These are phyloP conservation scores for Clitocybe nebularis DNA, from an alignment of 1,284 basidiomycete genomes.

Conservation along the genomic window DNA sequence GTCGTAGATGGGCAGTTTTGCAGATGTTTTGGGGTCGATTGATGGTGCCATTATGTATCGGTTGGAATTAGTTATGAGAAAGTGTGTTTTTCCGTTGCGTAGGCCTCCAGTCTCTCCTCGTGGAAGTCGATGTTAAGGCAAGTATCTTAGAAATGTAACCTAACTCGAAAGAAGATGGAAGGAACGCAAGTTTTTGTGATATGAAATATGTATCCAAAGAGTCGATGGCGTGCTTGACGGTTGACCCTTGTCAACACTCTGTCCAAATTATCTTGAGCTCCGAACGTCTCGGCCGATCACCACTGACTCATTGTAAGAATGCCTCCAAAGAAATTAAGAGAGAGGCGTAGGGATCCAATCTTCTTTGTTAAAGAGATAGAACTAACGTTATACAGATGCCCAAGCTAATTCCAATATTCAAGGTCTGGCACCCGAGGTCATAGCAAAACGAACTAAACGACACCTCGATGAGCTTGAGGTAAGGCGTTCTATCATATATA, in stretches of 20 bases:
- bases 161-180: neutral
- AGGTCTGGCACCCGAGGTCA: conserved; percentile 55
- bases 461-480: conserved; percentile 84
- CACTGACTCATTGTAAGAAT: conserved; percentile 21
- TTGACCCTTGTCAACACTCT: neutral
- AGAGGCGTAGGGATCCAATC: conserved; percentile 33
- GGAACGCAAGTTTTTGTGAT: neutral
- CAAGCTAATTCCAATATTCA: conserved; percentile 36
- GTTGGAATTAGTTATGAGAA: no score
- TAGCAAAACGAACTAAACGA: conserved; percentile 69
- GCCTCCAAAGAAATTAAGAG: conserved; percentile 44
- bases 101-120: neutral
- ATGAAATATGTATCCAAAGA: neutral
- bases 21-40: conserved; percentile 23
- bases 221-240: conserved; percentile 1
- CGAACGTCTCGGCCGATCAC: conserved; percentile 28
- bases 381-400: conserved; percentile 27
- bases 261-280: conserved; percentile 5
- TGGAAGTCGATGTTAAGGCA: neutral
- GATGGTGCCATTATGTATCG: conserved; percentile 25
- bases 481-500: conserved; percentile 12
- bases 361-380: conserved; percentile 2
- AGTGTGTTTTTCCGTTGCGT: conserved; percentile 9
- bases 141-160: neutral
- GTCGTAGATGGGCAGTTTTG: conserved; percentile 28